Evolutionary conservation across 2,329 filamentous ascomycete species (phyloP).

Genomic region (Calonectria pseudoreteaudii): DNA sequence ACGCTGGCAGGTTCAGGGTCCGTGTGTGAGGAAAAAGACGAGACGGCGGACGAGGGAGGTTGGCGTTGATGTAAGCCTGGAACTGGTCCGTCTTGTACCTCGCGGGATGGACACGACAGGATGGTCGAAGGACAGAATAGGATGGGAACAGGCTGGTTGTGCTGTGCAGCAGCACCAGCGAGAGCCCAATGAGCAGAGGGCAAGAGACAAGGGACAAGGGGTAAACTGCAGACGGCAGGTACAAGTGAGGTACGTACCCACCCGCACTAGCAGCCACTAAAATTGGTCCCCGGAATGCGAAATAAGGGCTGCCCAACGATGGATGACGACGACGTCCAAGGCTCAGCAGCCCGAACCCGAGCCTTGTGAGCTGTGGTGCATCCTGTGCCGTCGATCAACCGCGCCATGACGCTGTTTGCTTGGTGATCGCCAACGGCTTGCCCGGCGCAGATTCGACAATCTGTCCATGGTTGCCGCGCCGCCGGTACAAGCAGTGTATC

Average conservation of each 20-base stretch:
- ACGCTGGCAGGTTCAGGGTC: not conserved
- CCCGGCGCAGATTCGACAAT: constrained; percentile 1
- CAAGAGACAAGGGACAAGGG: constrained; percentile 12
- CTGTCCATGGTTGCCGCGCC: not conserved
- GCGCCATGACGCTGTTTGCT: not conserved
- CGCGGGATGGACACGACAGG: constrained; percentile 2
- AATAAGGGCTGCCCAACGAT: constrained; percentile 6
- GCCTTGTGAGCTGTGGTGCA: not conserved
- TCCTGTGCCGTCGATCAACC: not conserved
- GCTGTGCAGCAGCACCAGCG: not conserved
- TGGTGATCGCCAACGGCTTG: not conserved
- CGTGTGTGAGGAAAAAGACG: constrained; percentile 15
- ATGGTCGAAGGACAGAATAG: not conserved
- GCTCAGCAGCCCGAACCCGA: not conserved
- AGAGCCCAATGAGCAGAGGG: not conserved
- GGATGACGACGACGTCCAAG: constrained; percentile 7
- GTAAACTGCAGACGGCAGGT: constrained; percentile 25
- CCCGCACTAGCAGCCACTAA: not conserved
- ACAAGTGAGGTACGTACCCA: constrained; percentile 5
- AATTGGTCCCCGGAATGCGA: constrained; percentile 4
- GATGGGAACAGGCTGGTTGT: not conserved
- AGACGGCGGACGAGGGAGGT: constrained; percentile 32
- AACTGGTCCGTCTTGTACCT: not conserved
- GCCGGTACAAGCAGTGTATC: not conserved
- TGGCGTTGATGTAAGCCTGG: constrained; percentile 33